Percentiles rank a stretch among this genome's conserved stretches.
phyloP scores from a whole-genome alignment of 2,329 filamentous ascomycete genomes.

The Colletotrichum abscissum region DNA sequence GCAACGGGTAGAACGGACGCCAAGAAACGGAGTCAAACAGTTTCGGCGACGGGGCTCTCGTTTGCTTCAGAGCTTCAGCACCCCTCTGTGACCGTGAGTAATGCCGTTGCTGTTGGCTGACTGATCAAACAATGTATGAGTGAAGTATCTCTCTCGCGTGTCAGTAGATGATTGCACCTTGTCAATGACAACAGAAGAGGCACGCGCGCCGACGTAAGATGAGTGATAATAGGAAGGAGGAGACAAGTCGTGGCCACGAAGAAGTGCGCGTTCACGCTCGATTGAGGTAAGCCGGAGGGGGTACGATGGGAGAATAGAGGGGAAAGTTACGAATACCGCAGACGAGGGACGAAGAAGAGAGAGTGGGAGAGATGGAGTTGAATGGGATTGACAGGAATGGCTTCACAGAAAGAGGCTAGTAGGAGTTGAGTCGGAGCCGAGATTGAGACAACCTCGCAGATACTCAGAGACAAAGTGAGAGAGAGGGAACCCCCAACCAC shows the following conservation, averaged over 20 bases:
- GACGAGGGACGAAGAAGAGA: not conserved
- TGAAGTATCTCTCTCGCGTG: not conserved
- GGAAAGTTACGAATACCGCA: not conserved
- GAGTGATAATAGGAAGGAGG: not conserved
- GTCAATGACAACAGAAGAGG: not conserved
- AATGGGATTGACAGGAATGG: not conserved
- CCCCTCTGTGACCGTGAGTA: not conserved
- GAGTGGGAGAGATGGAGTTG: not conserved
- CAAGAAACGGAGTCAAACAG: constrained; percentile 29
- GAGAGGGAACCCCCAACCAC: constrained; percentile 4
- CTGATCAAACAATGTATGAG: not conserved
- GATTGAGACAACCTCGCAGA: not conserved
- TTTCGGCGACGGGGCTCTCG: not conserved
- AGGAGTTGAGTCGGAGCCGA: not conserved
- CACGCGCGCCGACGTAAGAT: constrained; percentile 12
- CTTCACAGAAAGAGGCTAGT: not conserved
- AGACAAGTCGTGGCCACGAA: constrained; percentile 2
- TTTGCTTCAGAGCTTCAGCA: not conserved
- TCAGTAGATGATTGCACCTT: not conserved
- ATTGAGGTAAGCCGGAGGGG: constrained; percentile 2
- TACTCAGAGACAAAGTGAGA: not conserved
- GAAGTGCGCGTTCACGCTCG: constrained; percentile 19
- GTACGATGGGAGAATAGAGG: not conserved
- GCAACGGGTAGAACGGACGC: constrained; percentile 14
- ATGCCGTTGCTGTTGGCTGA: constrained; percentile 1